A percentile compares a stretch with the other conserved stretches of the same genome.
Conservation (phyloP, 2,329 filamentous ascomycete species). For the Rutstroemia sp. region DNA sequence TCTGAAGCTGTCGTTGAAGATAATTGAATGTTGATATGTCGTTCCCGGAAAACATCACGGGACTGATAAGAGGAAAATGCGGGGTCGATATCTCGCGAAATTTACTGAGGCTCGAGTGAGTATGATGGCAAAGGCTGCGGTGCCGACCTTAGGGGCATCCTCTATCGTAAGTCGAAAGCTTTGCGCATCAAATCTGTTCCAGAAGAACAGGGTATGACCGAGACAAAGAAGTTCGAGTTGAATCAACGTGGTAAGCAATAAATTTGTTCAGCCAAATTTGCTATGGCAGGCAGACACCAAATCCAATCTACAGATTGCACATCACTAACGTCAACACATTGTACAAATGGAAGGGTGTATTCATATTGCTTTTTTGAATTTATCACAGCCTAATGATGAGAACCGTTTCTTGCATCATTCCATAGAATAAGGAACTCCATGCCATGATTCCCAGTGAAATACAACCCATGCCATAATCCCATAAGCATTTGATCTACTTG, state of each 20-base stretch:
- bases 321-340: too few relatives aligned
- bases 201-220: too few relatives aligned
- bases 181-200: too few relatives aligned
- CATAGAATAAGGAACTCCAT: constrained; percentile 26
- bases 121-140: too few relatives aligned
- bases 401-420: constrained; percentile 17
- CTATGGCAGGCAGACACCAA: too few relatives aligned
- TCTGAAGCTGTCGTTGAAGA: not conserved
- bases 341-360: constrained; percentile 3
- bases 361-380: constrained; percentile 27
- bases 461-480: constrained; percentile 23
- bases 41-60: not conserved
- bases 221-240: too few relatives aligned
- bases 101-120: not conserved
- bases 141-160: too few relatives aligned
- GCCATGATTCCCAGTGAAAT: constrained; percentile 28
- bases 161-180: too few relatives aligned
- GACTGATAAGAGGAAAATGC: constrained; percentile 4
- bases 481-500: constrained; percentile 62
- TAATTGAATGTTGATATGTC: not conserved
- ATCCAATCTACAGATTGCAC: too few relatives aligned
- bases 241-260: too few relatives aligned
- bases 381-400: constrained; percentile 19
- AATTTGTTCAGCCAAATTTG: too few relatives aligned
- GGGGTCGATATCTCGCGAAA: not conserved